phyloP scores from a whole-genome alignment of 225 moss, liverwort and hornwort genomes.

The Pseudoscleropodium purum region DNA sequence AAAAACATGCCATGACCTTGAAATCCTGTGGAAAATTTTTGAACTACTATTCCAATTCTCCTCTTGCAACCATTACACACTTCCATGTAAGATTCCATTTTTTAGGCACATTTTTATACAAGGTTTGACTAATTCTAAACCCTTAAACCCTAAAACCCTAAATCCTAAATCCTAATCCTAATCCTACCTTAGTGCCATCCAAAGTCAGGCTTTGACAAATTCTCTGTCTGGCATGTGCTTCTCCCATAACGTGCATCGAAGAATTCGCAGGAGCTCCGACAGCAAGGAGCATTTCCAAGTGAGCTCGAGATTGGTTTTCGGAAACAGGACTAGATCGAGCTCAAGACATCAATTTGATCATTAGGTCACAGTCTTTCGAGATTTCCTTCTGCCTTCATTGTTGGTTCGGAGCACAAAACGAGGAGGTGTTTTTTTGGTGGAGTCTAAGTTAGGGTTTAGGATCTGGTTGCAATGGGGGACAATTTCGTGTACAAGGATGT shows the following conservation, averaged over 20 bases:
- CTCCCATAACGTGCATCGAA: background rate
- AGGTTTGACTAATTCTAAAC: background rate
- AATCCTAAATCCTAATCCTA: too few species aligned
- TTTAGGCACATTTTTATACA: accelerated
- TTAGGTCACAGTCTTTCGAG: background rate
- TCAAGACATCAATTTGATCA: background rate
- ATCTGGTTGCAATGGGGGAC: constrained; percentile 51
- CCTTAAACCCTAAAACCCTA: too few species aligned
- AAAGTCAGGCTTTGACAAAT: background rate
- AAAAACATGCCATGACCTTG: accelerated
- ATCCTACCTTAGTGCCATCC: background rate
- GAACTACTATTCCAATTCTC: too few species aligned
- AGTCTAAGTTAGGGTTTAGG: background rate
- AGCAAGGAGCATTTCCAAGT: background rate
- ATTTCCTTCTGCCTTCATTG: background rate
- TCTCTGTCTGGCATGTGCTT: background rate
- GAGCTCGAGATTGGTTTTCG: background rate
- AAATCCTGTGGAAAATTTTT: accelerated
- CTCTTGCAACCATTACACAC: background rate
- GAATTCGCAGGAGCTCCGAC: background rate
- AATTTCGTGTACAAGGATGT: constrained; percentile 94
- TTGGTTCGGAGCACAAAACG: background rate
- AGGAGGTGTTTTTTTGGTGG: background rate
- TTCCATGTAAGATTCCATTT: background rate
- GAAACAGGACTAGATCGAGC: background rate